A percentile compares a stretch with the other conserved stretches of the same genome.
Conservation (phyloP, 2,329 filamentous ascomycete species). For the Ophiostoma fasciatum region DNA sequence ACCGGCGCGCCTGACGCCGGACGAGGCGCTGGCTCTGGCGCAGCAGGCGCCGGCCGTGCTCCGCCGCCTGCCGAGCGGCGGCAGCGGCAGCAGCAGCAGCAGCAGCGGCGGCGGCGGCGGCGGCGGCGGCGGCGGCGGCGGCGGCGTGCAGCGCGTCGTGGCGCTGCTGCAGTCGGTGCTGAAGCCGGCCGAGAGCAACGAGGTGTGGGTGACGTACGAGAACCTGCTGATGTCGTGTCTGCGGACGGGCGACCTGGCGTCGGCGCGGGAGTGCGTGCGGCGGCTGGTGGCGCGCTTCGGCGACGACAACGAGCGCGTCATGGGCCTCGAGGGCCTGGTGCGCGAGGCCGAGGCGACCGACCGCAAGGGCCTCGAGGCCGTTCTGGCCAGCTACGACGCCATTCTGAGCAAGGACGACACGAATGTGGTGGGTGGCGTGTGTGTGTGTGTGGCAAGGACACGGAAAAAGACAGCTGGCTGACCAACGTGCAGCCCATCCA, state of each 20-base stretch:
- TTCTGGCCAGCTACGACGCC: conserved; percentile 65
- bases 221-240: conserved; percentile 76
- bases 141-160: too few relatives aligned
- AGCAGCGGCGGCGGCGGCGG: too few relatives aligned
- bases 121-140: too few relatives aligned
- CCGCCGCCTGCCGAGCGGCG: conserved; percentile 35
- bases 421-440: conserved; percentile 53
- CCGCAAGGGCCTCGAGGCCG: conserved; percentile 46
- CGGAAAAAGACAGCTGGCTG: conserved; percentile 2
- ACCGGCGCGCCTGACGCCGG: conserved; percentile 39
- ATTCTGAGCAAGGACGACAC: conserved; percentile 59
- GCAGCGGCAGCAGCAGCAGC: conserved; percentile 42
- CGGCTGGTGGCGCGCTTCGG: conserved; percentile 71
- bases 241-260: conserved; percentile 65
- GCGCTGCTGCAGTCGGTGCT: conserved; percentile 37
- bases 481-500: conserved; percentile 48
- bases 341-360: conserved; percentile 66
- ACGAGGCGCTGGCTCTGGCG: conserved; percentile 41
- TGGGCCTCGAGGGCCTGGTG: conserved; percentile 68
- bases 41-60: conserved; percentile 45
- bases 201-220: conserved; percentile 76
- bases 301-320: conserved; percentile 66
- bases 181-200: conserved; percentile 51
- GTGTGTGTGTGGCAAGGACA: not conserved
- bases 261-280: conserved; percentile 61